Base-by-base conservation (phyloP, 176 grass and related monocot species). In the Phoenix dactylifera region DNA sequence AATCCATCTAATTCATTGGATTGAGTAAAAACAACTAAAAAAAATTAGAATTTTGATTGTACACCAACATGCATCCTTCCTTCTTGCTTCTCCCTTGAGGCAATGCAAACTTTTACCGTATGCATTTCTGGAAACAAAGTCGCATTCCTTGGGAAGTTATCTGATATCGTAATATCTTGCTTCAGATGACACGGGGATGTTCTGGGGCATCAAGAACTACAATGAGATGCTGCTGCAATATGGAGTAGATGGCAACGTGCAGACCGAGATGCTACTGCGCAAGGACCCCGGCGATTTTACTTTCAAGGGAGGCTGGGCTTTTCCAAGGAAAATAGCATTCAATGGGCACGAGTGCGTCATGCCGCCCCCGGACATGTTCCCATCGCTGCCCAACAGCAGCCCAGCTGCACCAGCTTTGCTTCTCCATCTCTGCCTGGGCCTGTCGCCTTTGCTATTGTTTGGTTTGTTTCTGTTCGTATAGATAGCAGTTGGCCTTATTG, bases 201-300 rank as follows among this genome's bases (percentile, higher is more conserved):
- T 92, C n/a, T 92, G 88, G 80, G 80, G 88, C 4, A 69, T 93
- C 18, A 4, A 50, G 44, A 23, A 52, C 72, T 87, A 93, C 80
- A 93, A 93, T 75, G 65, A 87, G 28, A 87, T 93, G 88, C 54
- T 93, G 58, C 63, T 84, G 26, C 65, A 77, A 4, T 59, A 48
- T 7, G 56, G 68, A 1, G 56, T 60, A 70, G 54, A 58, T 50
- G 83, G 83, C 5, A 81, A 93, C 6, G 88, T 78, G 66, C 80
- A 87, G 80, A 81, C 61, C 15, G 74, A 87, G 76, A 93, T 93
- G 64, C 66, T 87, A 4, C 65, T 87, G 23, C 64, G 62, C 74
- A 93, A 93, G 74, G 18, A 86, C n/a, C 3, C 5, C 1, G 52
- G 18, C 18, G 62, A 78, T 15, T 93, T 93, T 60, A 87, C 70